A percentile compares a stretch with the other conserved stretches of the same genome.
Evolutionary conservation across 768 basidiomycete species (phyloP).

Genomic region (Kwoniella dendrophila): DNA sequence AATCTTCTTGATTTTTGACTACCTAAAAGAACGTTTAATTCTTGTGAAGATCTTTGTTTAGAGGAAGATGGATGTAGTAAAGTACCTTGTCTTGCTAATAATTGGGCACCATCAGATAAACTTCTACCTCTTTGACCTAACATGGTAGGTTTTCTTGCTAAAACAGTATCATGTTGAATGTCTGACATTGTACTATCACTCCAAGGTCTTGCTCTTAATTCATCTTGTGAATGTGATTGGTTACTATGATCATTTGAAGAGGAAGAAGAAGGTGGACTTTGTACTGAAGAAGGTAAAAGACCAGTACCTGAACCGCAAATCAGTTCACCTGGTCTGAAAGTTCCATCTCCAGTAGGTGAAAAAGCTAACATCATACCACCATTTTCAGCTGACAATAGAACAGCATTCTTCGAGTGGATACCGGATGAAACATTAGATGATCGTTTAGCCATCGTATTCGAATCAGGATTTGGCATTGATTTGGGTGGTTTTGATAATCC

Average conservation of each 20-base stretch:
- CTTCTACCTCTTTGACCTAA: constrained; percentile 34
- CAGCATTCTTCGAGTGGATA: constrained; percentile 45
- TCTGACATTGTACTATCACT: constrained; percentile 32
- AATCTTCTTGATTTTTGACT: constrained; percentile 32
- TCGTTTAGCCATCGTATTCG: constrained; percentile 14
- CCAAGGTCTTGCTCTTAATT: constrained; percentile 37
- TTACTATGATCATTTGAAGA: not conserved
- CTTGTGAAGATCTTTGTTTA: constrained; percentile 45
- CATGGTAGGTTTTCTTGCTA: constrained; percentile 13
- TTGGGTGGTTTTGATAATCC: not conserved
- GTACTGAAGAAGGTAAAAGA: constrained; percentile 26
- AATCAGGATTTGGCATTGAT: not conserved
- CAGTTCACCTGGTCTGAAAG: constrained; percentile 27
- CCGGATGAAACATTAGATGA: constrained; percentile 35
- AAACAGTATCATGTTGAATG: constrained; percentile 7
- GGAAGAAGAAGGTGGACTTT: constrained; percentile 12
- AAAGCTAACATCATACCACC: constrained; percentile 46
- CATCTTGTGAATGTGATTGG: constrained; percentile 6
- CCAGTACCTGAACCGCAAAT: constrained; percentile 30
- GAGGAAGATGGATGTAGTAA: constrained; percentile 50
- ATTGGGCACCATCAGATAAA: constrained; percentile 48
- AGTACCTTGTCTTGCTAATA: constrained; percentile 52
- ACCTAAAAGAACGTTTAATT: constrained; percentile 52
- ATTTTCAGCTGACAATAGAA: constrained; percentile 34
- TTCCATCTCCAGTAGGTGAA: constrained; percentile 34